Base-by-base conservation (phyloP, 768 basidiomycete species). In the Trametes punicea region DNA sequence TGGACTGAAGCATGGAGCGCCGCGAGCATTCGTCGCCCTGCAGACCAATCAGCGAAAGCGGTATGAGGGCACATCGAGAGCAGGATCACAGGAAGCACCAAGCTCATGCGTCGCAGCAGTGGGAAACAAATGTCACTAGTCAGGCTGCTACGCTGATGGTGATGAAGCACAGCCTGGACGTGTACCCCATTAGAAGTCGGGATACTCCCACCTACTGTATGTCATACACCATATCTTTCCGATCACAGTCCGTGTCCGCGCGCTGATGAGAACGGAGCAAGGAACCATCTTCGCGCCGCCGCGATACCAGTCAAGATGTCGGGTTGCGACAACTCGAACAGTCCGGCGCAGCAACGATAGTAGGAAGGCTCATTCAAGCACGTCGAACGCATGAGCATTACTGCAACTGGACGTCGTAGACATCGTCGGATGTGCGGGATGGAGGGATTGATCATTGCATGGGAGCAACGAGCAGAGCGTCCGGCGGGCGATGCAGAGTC, bases 71-170 rank as follows among this genome's bases (percentile, higher is more conserved):
- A 9, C 41, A 41, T 41, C 18, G 16, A 30, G 18, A n/a, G 20
- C 30, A 47, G 23, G 25, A 29, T 50, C 34, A 50, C 18, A 10
- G 38, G 38, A 30, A 6, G 23, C 26, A 16, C 39, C 27, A 6
- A 41, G 25, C 46, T 31, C 46, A 33, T 46, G 27, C n/a, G 15
- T 38, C 34, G 9, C 25, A 23, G 27, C 34, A 36, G 34, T 52
- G 51, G 51, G 51, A 52, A 52, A 31, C 29, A 52, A 6, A 51
- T 41, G 51, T 52, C n/a, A n/a, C n/a, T n/a, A n/a, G n/a, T n/a
- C 44, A 46, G 25, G 34, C 42, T 46, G 52, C 42, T 53, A 53
- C 52, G 42, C 34, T 46, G 52, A 54, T 54, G n/a, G 25, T 46
- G 42, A 54, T 54, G 52, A 54, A 25, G 30, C 52, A 54, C 36